A percentile compares a stretch with the other conserved stretches of the same genome.
Evolutionary conservation across 257 asterid species (phyloP).

Genomic region (Catharanthus roseus): DNA sequence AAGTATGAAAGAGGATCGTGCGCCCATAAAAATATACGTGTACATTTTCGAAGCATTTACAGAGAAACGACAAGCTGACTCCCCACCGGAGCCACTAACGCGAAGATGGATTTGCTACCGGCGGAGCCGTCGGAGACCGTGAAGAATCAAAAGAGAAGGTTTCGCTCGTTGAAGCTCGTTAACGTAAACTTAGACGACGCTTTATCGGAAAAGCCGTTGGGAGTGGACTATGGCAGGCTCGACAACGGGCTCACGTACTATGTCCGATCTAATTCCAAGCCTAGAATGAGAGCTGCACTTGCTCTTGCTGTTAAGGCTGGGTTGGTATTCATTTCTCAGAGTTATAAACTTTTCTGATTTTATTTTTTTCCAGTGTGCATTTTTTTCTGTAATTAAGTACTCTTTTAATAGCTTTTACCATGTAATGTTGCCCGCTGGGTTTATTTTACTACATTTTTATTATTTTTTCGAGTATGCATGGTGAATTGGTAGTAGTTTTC

Average conservation of each 20-base stretch:
- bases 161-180: slow-evolving; percentile 81
- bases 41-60: no score
- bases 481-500: not conserved
- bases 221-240: slow-evolving; percentile 74
- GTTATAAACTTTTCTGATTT: not conserved
- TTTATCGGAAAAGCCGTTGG: slow-evolving; percentile 61
- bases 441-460: not conserved
- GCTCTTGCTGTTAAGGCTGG: slow-evolving; percentile 90
- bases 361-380: not conserved
- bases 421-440: not conserved
- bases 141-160: slow-evolving; percentile 50
- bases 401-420: not conserved
- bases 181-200: slow-evolving; percentile 60
- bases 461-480: not conserved
- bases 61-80: no score
- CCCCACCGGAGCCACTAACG: not conserved
- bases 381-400: not conserved
- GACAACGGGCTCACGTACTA: slow-evolving; percentile 80
- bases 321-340: slow-evolving; percentile 34
- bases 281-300: slow-evolving; percentile 93
- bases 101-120: slow-evolving; percentile 69
- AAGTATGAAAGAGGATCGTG: no score
- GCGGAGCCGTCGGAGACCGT: slow-evolving; percentile 56
- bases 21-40: no score
- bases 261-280: slow-evolving; percentile 88